Conservation (phyloP, 176 grass and related monocot genomes). For the Olyra latifolia region DNA sequence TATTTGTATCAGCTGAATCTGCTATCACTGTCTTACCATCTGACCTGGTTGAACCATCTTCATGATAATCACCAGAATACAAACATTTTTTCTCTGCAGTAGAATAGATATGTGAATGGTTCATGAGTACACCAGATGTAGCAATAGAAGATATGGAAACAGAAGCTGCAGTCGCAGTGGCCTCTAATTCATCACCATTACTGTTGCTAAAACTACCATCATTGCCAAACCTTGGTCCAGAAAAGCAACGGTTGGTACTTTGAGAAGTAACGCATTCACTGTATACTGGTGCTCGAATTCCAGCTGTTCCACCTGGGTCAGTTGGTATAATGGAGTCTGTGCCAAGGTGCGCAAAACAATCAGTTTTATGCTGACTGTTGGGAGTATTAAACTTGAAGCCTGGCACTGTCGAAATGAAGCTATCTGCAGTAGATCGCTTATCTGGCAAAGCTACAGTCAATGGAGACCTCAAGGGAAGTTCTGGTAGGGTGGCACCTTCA, state of each 20-base stretch:
- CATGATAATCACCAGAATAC: conserved; percentile 58
- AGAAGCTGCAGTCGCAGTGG: conserved; percentile 11
- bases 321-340: conserved; percentile 27
- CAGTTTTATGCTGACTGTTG: conserved; percentile 23
- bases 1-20: conserved; percentile 37
- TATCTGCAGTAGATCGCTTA: conserved; percentile 60
- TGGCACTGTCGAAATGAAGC: conserved; percentile 71
- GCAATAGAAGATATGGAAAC: conserved; percentile 37
- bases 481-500: conserved; percentile 80
- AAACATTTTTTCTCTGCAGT: conserved; percentile 43
- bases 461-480: conserved; percentile 74
- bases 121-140: conserved; percentile 20
- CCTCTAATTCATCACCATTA: conserved; percentile 34
- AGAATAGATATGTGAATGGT: conserved; percentile 35
- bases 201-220: conserved; percentile 24
- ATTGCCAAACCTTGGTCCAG: conserved; percentile 26
- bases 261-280: conserved; percentile 32
- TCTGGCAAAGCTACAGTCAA: conserved; percentile 75
- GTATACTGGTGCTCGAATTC: conserved; percentile 23
- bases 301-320: conserved; percentile 14
- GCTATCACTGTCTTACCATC: conserved; percentile 11
- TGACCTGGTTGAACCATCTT: conserved; percentile 34
- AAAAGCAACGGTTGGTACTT: conserved; percentile 15
- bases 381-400: conserved; percentile 51
- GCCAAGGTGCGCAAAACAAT: conserved; percentile 34